Evolutionary conservation across 2,329 filamentous ascomycete species (phyloP).

Genomic region (Penicillium occitanis): DNA sequence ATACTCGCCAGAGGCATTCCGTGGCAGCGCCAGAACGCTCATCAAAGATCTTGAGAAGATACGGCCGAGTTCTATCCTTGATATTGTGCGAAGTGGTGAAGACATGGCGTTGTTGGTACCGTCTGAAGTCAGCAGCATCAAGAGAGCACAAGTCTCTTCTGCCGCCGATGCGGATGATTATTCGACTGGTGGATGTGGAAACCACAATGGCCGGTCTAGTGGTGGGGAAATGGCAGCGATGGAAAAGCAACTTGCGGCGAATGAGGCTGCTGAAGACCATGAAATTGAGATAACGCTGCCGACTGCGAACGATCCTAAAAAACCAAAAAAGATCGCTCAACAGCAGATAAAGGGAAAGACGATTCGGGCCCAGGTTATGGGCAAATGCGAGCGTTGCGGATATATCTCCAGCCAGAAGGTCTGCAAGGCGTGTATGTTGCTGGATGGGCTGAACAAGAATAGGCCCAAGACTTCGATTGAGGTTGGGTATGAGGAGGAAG

Average conservation of each 20-base stretch:
- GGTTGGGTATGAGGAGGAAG: conserved; percentile 49
- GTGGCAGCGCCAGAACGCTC: conserved; percentile 83
- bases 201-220: conserved; percentile 62
- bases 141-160: conserved; percentile 25
- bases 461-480: conserved; percentile 50
- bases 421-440: conserved; percentile 87
- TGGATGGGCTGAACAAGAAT: conserved; percentile 86
- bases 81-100: conserved; percentile 91
- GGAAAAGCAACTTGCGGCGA: conserved; percentile 68
- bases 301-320: conserved; percentile 21
- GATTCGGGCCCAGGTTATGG: conserved; percentile 58
- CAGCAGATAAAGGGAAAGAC: conserved; percentile 51
- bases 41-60: conserved; percentile 96
- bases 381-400: conserved; percentile 81
- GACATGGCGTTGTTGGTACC: conserved; percentile 92
- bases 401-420: conserved; percentile 93
- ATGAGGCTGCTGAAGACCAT: conserved; percentile 59
- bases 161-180: conserved; percentile 54
- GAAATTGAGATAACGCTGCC: conserved; percentile 65
- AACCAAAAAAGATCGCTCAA: conserved; percentile 32
- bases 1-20: conserved; percentile 95
- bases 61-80: conserved; percentile 87
- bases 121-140: conserved; percentile 48
- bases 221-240: conserved; percentile 79
- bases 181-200: conserved; percentile 70